Conservation (phyloP, 169 alveolate species). For the Cystoisospora suis region DNA sequence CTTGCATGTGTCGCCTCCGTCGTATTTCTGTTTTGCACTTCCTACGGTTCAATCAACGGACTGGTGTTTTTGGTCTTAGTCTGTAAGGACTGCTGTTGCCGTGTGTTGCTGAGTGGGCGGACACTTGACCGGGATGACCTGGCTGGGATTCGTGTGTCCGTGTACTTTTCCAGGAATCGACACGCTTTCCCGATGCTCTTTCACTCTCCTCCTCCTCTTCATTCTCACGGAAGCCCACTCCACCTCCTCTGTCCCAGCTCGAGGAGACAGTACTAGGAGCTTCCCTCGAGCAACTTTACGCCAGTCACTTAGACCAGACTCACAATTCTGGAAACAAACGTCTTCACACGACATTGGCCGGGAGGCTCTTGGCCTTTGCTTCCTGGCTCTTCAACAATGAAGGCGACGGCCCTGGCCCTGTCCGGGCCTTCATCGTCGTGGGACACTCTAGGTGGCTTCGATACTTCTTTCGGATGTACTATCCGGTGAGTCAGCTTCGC, state of each 20-base stretch:
- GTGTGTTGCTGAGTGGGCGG: neutral
- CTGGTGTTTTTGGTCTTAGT: neutral
- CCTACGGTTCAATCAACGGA: no score
- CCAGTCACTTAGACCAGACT: conserved; percentile 1
- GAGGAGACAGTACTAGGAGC: conserved; percentile 17
- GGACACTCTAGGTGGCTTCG: conserved; percentile 43
- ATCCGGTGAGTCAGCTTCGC: conserved; percentile 10
- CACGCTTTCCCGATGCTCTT: conserved; percentile 25
- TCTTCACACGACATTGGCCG: neutral
- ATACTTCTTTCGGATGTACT: conserved; percentile 16
- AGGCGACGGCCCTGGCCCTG: neutral
- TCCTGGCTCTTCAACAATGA: neutral
- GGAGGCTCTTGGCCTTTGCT: conserved; percentile 9
- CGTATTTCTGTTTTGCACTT: no score
- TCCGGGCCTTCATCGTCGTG: conserved; percentile 23
- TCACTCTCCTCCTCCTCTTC: neutral
- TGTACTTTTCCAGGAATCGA: conserved; percentile 12
- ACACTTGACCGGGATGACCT: neutral
- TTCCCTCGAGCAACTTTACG: conserved; percentile 21
- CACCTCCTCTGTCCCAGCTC: conserved; percentile 13
- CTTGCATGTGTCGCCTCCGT: no score
- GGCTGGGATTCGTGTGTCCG: neutral
- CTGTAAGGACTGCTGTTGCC: neutral
- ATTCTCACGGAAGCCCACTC: neutral
- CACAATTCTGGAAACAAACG: conserved; percentile 8